Conservation (phyloP, 305 asterid species). For the Rubia balearica region DNA sequence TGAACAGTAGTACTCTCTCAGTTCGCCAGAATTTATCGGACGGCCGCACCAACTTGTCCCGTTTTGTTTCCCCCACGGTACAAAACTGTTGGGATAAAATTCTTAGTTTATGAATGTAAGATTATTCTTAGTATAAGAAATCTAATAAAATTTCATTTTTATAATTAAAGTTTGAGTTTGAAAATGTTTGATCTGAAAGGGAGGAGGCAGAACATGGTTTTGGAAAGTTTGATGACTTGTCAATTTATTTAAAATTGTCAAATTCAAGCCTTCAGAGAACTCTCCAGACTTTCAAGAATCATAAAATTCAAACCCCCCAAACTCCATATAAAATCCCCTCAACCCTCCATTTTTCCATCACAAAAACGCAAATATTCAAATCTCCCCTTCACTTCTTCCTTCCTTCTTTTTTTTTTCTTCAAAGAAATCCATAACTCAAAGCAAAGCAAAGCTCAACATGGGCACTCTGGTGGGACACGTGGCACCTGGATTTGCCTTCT, state of each 20-base stretch:
- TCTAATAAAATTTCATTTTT: too few relatives aligned
- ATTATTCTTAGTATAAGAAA: too few relatives aligned
- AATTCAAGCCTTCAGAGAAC: slow-evolving; percentile 23
- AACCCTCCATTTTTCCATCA: slow-evolving; percentile 20
- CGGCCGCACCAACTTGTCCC: too few relatives aligned
- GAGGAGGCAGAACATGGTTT: not conserved
- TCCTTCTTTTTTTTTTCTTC: not conserved
- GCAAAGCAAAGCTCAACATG: slow-evolving; percentile 29
- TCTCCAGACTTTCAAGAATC: slow-evolving; percentile 29
- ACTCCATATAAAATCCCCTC: slow-evolving; percentile 19
- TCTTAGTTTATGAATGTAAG: not conserved
- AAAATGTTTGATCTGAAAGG: not conserved
- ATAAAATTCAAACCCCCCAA: slow-evolving; percentile 1
- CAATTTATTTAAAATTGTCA: slow-evolving; percentile 10
- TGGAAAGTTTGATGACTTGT: not conserved
- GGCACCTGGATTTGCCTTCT: slow-evolving; percentile 75
- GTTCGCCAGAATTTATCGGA: too few relatives aligned
- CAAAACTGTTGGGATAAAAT: not conserved
- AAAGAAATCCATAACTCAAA: not conserved
- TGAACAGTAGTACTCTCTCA: too few relatives aligned
- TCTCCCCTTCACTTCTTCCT: not conserved
- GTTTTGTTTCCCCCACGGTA: too few relatives aligned
- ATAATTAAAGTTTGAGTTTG: too few relatives aligned
- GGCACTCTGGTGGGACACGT: slow-evolving; percentile 70
- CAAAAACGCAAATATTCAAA: not conserved